A percentile compares a stretch with the other conserved stretches of the same genome.
phyloP scores from a whole-genome alignment of 2,329 filamentous ascomycete species.

The Diplodia mutila region DNA sequence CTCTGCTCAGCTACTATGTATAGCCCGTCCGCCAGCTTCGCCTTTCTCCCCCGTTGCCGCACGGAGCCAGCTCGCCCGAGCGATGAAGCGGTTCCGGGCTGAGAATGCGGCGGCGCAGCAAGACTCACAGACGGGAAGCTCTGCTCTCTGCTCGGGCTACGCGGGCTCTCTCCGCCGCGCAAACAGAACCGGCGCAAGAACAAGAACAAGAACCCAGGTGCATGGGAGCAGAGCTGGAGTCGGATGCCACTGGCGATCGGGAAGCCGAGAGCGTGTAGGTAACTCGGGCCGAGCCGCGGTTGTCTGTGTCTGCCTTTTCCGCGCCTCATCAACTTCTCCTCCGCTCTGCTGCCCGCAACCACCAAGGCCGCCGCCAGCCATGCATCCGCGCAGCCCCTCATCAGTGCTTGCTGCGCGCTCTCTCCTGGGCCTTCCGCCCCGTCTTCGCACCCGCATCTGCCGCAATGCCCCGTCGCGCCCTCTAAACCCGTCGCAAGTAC shows the following conservation, averaged over 20 bases:
- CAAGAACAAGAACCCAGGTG: background rate
- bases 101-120: background rate
- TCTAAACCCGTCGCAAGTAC: constrained; percentile 38
- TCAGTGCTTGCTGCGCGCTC: constrained; percentile 35
- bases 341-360: background rate
- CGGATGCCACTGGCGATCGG: background rate
- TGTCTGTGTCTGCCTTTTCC: too few species aligned
- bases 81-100: too few species aligned
- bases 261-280: background rate
- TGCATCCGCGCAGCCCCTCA: constrained; percentile 33
- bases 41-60: background rate
- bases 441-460: constrained; percentile 41
- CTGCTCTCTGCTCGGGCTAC: background rate
- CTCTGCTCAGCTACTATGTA: background rate
- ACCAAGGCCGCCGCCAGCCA: constrained; percentile 28
- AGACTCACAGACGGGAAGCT: too few species aligned
- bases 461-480: constrained; percentile 34
- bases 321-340: too few species aligned
- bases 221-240: background rate
- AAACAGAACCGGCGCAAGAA: too few species aligned
- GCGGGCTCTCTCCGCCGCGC: background rate
- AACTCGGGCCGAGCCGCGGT: constrained; percentile 6
- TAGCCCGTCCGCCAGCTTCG: background rate
- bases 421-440: constrained; percentile 28
- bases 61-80: background rate